phyloP scores from a whole-genome alignment of 2,329 filamentous ascomycete genomes.

The Fusarium torulosum region DNA sequence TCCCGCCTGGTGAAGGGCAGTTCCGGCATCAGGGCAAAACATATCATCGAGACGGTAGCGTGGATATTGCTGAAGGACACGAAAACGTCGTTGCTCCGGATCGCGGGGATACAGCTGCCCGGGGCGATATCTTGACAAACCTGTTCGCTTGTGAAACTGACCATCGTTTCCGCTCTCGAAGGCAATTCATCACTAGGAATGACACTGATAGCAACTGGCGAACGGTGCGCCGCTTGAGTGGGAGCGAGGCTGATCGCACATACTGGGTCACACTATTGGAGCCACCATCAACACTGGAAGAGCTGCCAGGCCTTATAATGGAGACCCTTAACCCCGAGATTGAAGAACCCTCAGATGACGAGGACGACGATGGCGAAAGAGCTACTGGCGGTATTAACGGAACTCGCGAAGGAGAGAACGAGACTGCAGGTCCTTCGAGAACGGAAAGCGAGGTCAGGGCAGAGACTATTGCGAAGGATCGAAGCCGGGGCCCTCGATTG shows the following conservation, averaged over 20 bases:
- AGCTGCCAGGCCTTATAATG: constrained; percentile 57
- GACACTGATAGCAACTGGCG: constrained; percentile 55
- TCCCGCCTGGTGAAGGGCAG: constrained; percentile 72
- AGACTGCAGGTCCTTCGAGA: constrained; percentile 50
- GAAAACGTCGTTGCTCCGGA: constrained; percentile 70
- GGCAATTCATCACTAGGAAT: constrained; percentile 47
- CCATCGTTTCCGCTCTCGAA: constrained; percentile 47
- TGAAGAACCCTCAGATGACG: constrained; percentile 49
- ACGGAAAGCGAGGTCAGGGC: constrained; percentile 59
- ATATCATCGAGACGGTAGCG: constrained; percentile 71
- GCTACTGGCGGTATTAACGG: constrained; percentile 45
- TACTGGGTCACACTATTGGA: constrained; percentile 61
- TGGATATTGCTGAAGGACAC: constrained; percentile 71
- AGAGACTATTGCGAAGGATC: constrained; percentile 53
- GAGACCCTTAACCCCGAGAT: constrained; percentile 49
- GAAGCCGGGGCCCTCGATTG: constrained; percentile 54
- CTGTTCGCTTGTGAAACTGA: constrained; percentile 60
- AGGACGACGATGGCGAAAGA: constrained; percentile 45
- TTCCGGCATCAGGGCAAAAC: constrained; percentile 74
- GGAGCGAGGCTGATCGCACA: constrained; percentile 52
- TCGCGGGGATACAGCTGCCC: constrained; percentile 69
- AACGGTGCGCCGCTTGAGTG: constrained; percentile 50
- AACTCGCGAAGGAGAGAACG: constrained; percentile 43
- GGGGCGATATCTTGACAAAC: constrained; percentile 70
- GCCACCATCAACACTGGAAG: constrained; percentile 59